Percentiles rank a stretch among this genome's conserved stretches.
Evolutionary conservation across 2,329 filamentous ascomycete species (phyloP).

Genomic region (Phaeosphaeriaceae sp.): DNA sequence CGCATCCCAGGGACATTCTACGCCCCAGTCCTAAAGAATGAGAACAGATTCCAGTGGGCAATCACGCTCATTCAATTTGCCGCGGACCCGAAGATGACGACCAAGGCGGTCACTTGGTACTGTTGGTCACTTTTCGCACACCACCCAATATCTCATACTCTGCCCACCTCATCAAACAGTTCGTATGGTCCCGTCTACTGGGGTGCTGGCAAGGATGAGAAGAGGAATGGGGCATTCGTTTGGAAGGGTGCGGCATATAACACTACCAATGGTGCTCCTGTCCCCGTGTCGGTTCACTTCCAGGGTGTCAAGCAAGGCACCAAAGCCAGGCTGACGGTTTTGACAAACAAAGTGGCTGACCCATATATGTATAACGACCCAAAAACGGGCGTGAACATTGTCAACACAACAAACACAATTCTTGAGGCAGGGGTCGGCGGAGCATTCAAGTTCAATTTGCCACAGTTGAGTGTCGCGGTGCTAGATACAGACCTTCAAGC

Average conservation of each 20-base stretch:
- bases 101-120: slow-evolving; percentile 39
- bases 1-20: slow-evolving; percentile 59
- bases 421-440: slow-evolving; percentile 51
- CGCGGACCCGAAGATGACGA: slow-evolving; percentile 45
- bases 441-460: slow-evolving; percentile 60
- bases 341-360: slow-evolving; percentile 50
- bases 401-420: slow-evolving; percentile 25
- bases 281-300: slow-evolving; percentile 36
- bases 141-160: slow-evolving; percentile 52
- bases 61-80: slow-evolving; percentile 50
- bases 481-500: slow-evolving; percentile 49
- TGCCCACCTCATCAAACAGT: slow-evolving; percentile 49
- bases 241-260: slow-evolving; percentile 60
- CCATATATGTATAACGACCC: slow-evolving; percentile 53
- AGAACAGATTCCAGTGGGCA: slow-evolving; percentile 45
- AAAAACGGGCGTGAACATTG: slow-evolving; percentile 55
- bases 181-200: slow-evolving; percentile 54
- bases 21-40: slow-evolving; percentile 43
- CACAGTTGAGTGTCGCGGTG: slow-evolving; percentile 63
- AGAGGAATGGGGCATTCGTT: slow-evolving; percentile 39
- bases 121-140: slow-evolving; percentile 51
- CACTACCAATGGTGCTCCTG: slow-evolving; percentile 44
- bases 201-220: slow-evolving; percentile 50
- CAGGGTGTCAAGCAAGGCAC: slow-evolving; percentile 35
- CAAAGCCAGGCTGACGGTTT: slow-evolving; percentile 48